Conservation (phyloP, 352 stramenopile species). For the Globisporangium yorkense region DNA sequence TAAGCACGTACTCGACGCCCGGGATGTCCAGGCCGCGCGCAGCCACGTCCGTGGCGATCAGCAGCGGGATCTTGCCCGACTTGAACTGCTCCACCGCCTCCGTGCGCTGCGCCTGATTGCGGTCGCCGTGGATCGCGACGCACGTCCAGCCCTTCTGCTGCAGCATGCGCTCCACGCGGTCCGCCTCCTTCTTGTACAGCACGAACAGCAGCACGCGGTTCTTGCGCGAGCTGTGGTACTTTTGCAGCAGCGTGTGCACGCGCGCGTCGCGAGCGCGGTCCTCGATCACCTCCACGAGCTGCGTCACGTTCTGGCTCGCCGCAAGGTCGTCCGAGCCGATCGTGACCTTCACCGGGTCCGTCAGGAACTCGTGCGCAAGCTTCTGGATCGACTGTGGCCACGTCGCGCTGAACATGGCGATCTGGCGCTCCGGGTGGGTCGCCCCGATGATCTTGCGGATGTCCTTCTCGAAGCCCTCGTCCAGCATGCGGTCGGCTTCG, state of each 20-base stretch:
- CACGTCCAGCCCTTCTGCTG: constrained; percentile 90
- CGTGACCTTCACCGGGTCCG: constrained; percentile 90
- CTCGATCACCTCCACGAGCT: constrained; percentile 94
- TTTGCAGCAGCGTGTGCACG: constrained; percentile 89
- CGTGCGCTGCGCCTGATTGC: constrained; percentile 89
- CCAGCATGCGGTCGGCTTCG: constrained; percentile 94
- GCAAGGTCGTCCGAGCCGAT: constrained; percentile 94
- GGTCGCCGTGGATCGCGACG: constrained; percentile 95
- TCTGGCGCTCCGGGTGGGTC: constrained; percentile 86
- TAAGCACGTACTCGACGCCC: constrained; percentile 96
- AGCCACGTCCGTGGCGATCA: constrained; percentile 97
- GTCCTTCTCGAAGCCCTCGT: constrained; percentile 95
- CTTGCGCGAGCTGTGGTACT: constrained; percentile 88
- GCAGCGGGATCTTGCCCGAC: constrained; percentile 87
- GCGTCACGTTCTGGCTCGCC: constrained; percentile 93
- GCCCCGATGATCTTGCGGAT: constrained; percentile 84
- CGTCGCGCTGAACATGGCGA: constrained; percentile 97
- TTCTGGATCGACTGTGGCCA: constrained; percentile 96
- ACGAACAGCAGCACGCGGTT: constrained; percentile 97
- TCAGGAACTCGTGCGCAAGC: constrained; percentile 94
- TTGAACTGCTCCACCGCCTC: constrained; percentile 95
- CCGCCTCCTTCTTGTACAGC: constrained; percentile 99
- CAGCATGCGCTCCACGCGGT: constrained; percentile 92
- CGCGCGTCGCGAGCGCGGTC: constrained; percentile 85
- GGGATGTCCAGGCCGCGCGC: constrained; percentile 96